Evolutionary conservation across 2,329 filamentous ascomycete genomes (phyloP), one percentile per base, ranked within the genome.

Genomic region (Hypoxylon sp.): DNA sequence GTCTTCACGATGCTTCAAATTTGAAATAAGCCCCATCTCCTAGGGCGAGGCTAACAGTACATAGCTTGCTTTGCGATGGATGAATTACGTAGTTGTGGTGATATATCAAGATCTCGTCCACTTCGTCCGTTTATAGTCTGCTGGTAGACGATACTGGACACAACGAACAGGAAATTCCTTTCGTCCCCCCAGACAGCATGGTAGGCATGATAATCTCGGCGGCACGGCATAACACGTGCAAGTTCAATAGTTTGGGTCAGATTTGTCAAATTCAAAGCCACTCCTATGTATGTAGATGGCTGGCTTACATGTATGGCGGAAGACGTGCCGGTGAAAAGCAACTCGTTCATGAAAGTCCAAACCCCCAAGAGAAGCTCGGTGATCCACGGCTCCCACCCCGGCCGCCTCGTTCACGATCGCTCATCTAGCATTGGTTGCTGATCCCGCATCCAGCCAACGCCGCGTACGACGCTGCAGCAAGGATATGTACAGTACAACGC

Each of bases 401-500:
- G 30, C 51, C 49, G 49, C 59, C 64, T 72, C 63, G 70, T 56
- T 69, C 72, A 69, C 72, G 74, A 76, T 76, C 71, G 69, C 61
- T 69, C 66, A 76, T 76, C 74, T 75, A 64, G 73, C 74, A 76
- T 72, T 72, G 70, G 70, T 27, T 64, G 68, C 53, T 67, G 70
- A 72, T 72, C 68, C 63, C 65, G 66, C 65, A 61, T 64, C 59
- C 46, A 70, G 59, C 62, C 64, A 71, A 67, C 66, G 58, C 68
- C 56, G 64, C 61, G 61, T 72, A 66, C 69, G 44, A 73, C 71
- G 57, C 56, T 71, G 58, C 61, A 63, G 62, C 66, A 69, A 56
- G 65, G 65, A 64, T 68, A 30, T 55, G 44, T 48, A 62, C 59
- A 61, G 50, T 61, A 62, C 59, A 59, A 48, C 64, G 48, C 54